These are phyloP conservation scores for Rhynchospora tenuis DNA, from an alignment of 176 grass and related monocot species.

Conservation along the genomic window DNA sequence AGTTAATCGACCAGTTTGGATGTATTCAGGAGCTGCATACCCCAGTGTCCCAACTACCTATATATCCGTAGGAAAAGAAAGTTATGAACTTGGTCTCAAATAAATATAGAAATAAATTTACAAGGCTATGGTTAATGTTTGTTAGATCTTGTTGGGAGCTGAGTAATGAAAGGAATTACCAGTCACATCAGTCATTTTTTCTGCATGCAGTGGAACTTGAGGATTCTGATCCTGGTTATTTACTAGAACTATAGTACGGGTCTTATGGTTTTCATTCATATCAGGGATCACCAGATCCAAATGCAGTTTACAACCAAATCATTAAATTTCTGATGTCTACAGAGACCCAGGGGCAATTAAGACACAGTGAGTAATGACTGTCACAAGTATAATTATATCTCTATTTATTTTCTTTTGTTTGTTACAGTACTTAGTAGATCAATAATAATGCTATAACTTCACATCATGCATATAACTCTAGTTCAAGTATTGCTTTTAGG, in stretches of 20 bases:
- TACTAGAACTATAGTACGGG: neutral
- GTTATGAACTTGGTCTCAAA: neutral
- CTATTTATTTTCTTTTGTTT: neutral
- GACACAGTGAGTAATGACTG: neutral
- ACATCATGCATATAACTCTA: neutral
- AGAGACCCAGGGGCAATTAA: neutral
- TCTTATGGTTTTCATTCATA: neutral
- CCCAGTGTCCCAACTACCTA: conserved; percentile 88
- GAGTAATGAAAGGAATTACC: neutral
- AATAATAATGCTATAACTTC: neutral
- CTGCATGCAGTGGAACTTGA: neutral
- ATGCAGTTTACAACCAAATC: neutral
- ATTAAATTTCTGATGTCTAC: neutral
- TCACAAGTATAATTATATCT: neutral
- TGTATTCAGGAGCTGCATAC: conserved; percentile 90
- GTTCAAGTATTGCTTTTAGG: neutral
- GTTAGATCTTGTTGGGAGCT: neutral
- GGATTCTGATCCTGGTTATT: neutral
- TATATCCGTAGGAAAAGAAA: neutral
- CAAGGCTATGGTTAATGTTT: neutral
- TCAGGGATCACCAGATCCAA: neutral
- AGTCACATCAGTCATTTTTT: neutral
- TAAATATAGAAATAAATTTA: neutral
- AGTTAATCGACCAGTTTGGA: conserved; percentile 81
- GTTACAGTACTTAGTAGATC: neutral